Base-by-base conservation (phyloP, 2,329 filamentous ascomycete genomes). In the Rutstroemia sp. region DNA sequence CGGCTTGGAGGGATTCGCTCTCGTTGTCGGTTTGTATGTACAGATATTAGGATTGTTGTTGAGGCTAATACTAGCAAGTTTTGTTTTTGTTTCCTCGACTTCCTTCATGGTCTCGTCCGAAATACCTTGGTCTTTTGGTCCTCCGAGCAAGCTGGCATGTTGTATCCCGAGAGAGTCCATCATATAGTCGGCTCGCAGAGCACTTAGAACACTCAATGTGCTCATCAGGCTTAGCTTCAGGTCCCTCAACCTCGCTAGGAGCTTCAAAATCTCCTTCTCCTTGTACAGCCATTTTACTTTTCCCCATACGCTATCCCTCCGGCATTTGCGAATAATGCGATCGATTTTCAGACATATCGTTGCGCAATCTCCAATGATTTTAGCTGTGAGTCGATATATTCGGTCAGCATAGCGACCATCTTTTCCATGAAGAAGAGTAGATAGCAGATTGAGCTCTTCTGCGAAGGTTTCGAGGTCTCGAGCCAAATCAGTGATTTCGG, bases 201-300 rank as follows among this genome's bases (percentile, higher is more conserved):
- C 54, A 56, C 51, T 59, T 17, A 62, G 34, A 5, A 59, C 25
- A n/a, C 54, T 52, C 46, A 63, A 45, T n/a, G 37, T 60, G 2
- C 59, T 41, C 56, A 64, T 44, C 19, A 64, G 19, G 38, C 59
- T 60, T 6, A 63, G 34, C 34, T 64, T 63, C 3, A 64, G 45
- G 56, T 60, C 60, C 37, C 59, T 58, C 48, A 61, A 30, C 45
- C 59, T 61, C 9, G 51, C 53, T 37, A 63, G 23, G 6, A 64
- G 16, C 42, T 61, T 62, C 49, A 54, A 51, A 9, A 63, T 57
- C 17, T 60, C 57, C 34, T 63, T 63, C 42, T 63, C 62, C 23
- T 62, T 61, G 39, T 58, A 61, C 27, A 62, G 21, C 61, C 61
- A 63, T 58, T 54, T 59, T 8, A 61, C 53, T 56, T 48, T 60